Evolutionary conservation across 2,329 filamentous ascomycete genomes (phyloP).

Genomic region (Keithomyces neogunnii): DNA sequence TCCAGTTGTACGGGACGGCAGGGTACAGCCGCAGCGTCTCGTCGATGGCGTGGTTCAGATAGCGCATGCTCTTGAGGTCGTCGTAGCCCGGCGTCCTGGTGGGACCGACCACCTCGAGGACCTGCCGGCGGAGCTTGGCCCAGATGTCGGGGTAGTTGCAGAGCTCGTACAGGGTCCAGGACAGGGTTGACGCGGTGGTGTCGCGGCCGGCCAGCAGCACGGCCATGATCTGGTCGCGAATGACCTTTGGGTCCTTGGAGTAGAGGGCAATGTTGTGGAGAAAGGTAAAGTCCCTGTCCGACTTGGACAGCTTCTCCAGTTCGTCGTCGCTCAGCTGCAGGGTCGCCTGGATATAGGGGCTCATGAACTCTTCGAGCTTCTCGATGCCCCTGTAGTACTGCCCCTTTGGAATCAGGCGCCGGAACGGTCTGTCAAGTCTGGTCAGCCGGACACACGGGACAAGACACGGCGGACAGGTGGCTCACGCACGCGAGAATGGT

Average conservation of each 20-base stretch:
- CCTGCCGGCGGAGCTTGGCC: slow-evolving; percentile 63
- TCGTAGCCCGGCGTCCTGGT: slow-evolving; percentile 60
- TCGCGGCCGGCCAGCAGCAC: slow-evolving; percentile 80
- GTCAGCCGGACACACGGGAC: not conserved
- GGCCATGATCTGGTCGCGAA: slow-evolving; percentile 79
- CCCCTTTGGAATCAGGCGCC: slow-evolving; percentile 52
- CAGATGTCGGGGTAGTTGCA: slow-evolving; percentile 60
- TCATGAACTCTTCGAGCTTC: slow-evolving; percentile 67
- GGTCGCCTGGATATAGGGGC: slow-evolving; percentile 67
- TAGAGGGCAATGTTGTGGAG: slow-evolving; percentile 76
- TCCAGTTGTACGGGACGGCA: slow-evolving; percentile 70
- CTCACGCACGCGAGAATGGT: slow-evolving; percentile 11
- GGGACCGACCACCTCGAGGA: slow-evolving; percentile 57
- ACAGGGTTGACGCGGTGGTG: slow-evolving; percentile 75
- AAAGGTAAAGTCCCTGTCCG: slow-evolving; percentile 71
- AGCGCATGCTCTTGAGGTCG: slow-evolving; percentile 81
- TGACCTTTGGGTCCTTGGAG: slow-evolving; percentile 61
- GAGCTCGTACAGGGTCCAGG: slow-evolving; percentile 78
- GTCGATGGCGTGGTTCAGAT: slow-evolving; percentile 63
- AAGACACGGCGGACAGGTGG: too few relatives aligned
- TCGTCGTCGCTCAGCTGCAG: slow-evolving; percentile 62
- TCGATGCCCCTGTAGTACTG: slow-evolving; percentile 57
- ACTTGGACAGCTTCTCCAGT: slow-evolving; percentile 59
- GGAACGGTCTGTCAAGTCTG: slow-evolving; percentile 46
- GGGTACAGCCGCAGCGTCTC: slow-evolving; percentile 74